Evolutionary conservation across 2,329 filamentous ascomycete species (phyloP), one percentile per base, ranked within the genome.

Genomic region (Mariannaea elegans): DNA sequence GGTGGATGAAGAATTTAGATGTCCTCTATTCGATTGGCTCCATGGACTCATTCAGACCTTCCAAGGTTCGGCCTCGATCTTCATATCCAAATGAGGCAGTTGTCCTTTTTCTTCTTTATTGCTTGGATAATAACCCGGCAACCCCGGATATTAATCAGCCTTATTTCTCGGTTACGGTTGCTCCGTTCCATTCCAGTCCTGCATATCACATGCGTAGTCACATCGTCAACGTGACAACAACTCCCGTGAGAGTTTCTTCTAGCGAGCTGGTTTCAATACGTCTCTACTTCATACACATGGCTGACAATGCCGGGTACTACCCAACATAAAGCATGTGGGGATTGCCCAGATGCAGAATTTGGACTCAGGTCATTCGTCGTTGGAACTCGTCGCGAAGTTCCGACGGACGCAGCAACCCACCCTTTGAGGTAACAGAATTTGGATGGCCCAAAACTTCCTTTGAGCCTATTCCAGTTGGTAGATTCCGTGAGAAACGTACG

Each of bases 281-380:
- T 58, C 53, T 53, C 48, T 46, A 47, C 55, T 27, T 36, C 51
- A 47, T 39, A 56, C 42, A 18, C 52, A 27, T 27, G 24, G 24
- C 59, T 56, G 44, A 60, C 32, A 58, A 46, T 62, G 57, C 53
- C 57, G 59, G 46, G 52, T 54, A 44, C n/a, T 44, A 48, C 39
- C 51, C 52, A 23, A 39, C 50, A 48, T 12, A 59, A 56, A 44
- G 24, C 27, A 29, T 61, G 53, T 57, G 59, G 67, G 44, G 62
- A 61, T 54, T 46, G 59, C 48, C 45, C 34, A 54, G 56, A 41
- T 61, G 56, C 54, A 59, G 46, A 52, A 62, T 61, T 48, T 54
- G 60, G 55, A 57, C 50, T 48, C 39, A 32, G 39, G 34, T 18
- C 18, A 47, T 39, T 45, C 23, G 54, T 42, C 13, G 24, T 42